Evolutionary conservation across 2,329 filamentous ascomycete genomes (phyloP).

Genomic region (Fusarium sp.): DNA sequence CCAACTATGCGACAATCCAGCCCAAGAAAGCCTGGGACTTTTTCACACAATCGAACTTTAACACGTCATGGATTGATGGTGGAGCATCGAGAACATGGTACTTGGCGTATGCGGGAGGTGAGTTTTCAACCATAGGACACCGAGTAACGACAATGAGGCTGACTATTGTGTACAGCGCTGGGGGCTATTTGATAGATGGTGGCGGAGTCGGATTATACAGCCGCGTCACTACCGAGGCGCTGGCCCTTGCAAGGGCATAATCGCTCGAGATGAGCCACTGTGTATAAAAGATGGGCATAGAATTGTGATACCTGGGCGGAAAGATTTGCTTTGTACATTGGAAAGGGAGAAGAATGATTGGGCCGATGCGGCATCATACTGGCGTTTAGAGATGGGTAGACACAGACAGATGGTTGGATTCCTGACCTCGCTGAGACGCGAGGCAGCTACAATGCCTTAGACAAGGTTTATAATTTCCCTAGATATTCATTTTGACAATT

Average conservation of each 20-base stretch:
- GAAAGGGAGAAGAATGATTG: conserved; percentile 14
- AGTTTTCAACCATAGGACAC: conserved; percentile 53
- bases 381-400: conserved; percentile 17
- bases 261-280: conserved; percentile 19
- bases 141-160: conserved; percentile 18
- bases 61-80: conserved; percentile 81
- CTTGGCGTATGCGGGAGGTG: conserved; percentile 82
- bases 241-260: not conserved
- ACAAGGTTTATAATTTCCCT: conserved; percentile 27
- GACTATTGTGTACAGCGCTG: conserved; percentile 39
- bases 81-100: conserved; percentile 91
- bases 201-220: conserved; percentile 4
- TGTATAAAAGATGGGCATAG: conserved; percentile 40
- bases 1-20: conserved; percentile 85
- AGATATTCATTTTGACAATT: conserved; percentile 27
- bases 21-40: conserved; percentile 80
- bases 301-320: conserved; percentile 35
- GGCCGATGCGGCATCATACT: not conserved
- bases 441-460: conserved; percentile 34
- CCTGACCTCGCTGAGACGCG: conserved; percentile 28
- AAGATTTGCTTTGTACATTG: conserved; percentile 43
- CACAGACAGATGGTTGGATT: conserved; percentile 23
- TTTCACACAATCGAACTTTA: conserved; percentile 78
- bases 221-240: conserved; percentile 9
- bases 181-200: conserved; percentile 33